Conservation (phyloP, 1,139 yeast species). For the Hansenula lynferdii region DNA sequence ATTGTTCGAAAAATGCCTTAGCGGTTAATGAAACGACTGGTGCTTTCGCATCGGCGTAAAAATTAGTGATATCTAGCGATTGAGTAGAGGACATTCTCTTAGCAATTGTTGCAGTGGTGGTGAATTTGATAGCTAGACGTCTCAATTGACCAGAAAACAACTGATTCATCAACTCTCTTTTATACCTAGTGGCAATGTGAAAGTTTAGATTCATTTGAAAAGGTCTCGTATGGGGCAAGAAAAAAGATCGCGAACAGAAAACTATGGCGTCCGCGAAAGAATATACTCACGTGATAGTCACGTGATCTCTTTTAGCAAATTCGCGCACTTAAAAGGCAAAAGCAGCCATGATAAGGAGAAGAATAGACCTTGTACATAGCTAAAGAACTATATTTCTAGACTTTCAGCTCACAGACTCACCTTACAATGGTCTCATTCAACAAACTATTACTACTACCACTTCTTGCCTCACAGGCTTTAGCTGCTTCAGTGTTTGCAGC, state of each 20-base stretch:
- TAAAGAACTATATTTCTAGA: no score
- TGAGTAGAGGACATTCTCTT: slow-evolving; percentile 11
- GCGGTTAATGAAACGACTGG: slow-evolving; percentile 41
- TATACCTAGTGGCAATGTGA: no score
- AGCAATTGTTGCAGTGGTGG: not conserved
- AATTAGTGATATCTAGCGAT: slow-evolving; percentile 7
- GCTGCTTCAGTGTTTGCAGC: slow-evolving; percentile 4
- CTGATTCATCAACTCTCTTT: not conserved
- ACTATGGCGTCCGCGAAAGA: no score
- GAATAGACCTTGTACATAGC: no score
- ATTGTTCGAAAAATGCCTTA: slow-evolving; percentile 40
- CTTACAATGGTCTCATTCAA: slow-evolving; percentile 4
- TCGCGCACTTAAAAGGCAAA: no score
- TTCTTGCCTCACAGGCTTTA: slow-evolving; percentile 1
- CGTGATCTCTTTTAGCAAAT: no score
- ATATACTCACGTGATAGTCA: no score
- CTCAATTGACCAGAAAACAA: slow-evolving; percentile 5
- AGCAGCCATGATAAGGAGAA: no score
- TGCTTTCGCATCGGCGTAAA: slow-evolving; percentile 42
- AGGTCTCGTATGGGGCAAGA: no score
- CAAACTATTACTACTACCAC: not conserved
- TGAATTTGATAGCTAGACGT: slow-evolving; percentile 3
- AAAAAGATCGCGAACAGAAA: no score
- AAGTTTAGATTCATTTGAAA: no score
- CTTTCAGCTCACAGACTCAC: not conserved